Evolutionary conservation across 345 rosid genomes (phyloP), one percentile per base, ranked within the genome.

Genomic region (Pistacia atlantica): DNA sequence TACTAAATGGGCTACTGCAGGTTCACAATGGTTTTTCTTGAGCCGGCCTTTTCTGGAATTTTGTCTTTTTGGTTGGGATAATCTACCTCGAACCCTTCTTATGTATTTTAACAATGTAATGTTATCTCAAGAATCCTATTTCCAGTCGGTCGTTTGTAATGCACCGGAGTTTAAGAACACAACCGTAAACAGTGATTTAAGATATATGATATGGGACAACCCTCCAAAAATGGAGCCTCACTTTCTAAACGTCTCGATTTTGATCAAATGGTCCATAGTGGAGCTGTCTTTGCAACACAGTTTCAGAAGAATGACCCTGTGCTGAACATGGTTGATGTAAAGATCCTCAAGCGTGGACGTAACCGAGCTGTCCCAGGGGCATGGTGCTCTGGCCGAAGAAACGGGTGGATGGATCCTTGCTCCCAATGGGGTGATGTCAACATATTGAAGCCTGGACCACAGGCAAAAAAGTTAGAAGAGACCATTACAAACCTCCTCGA

Each of bases 221-320:
- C 98, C 99, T 22, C 98, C 98, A 0, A 92, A 91, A 83, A 94
- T 92, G 98, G 97, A 92, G 58, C 99, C 99, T 11, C 93, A 87
- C 68, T 87, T 85, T 80, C 90, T 97, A n/a, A 85, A 79, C 55
- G 17, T 65, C 20, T 84, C 0, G 93, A 97, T 79, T 92, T 85
- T 60, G 84, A 90, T 13, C 85, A 81, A 56, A 89, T 97, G 94
- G 89, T 86, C 65, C 87, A 87, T 62, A 94, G 98, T 52, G 99
- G 99, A 71, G 94, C 94, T 56, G 97, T 93, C 28, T 97, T 97
- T 49, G 98, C 94, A 0, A 83, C 97, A 75, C 97, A 91, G 76
- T 97, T 97, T 83, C 68, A 83, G 75, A 83, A 76, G 79, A 87
- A 92, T 45, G 97, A 94, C 52, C 94, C 90, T 4, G 89, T 92